Evolutionary conservation across 441 rosid species (phyloP).

Genomic region (Adansonia madagascariensis): DNA sequence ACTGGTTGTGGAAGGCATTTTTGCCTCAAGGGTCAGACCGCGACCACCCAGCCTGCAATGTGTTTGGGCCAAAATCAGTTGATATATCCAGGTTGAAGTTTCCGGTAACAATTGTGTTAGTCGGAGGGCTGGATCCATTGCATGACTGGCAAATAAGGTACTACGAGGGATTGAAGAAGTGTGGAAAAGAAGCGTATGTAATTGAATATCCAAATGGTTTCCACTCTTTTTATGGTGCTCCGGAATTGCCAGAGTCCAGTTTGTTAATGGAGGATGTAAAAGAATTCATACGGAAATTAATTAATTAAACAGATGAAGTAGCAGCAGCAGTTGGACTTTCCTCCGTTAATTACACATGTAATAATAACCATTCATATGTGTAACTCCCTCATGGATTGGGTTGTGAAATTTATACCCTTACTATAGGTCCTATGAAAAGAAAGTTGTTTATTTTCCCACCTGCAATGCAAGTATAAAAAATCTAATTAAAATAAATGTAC

Average conservation of each 20-base stretch:
- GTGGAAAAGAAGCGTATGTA: constrained; percentile 35
- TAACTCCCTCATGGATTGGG: no score
- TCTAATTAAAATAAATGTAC: no score
- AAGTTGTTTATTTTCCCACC: no score
- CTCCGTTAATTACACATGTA: no score
- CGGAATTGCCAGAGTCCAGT: constrained; percentile 29
- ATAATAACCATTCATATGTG: no score
- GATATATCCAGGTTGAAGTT: constrained; percentile 31
- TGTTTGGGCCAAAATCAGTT: constrained; percentile 30
- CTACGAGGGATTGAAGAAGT: constrained; percentile 31
- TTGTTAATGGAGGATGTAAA: constrained; percentile 13
- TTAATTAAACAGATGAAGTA: not conserved
- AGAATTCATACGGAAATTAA: constrained; percentile 26
- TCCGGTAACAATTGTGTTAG: constrained; percentile 26
- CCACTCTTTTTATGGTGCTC: constrained; percentile 24
- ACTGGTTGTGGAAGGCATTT: constrained; percentile 37
- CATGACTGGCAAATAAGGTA: constrained; percentile 38
- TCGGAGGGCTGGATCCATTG: constrained; percentile 37
- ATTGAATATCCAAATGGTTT: constrained; percentile 30
- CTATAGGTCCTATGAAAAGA: no score
- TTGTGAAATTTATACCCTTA: no score
- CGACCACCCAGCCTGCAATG: constrained; percentile 40
- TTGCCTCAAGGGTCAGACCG: constrained; percentile 36
- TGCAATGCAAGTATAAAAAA: no score
- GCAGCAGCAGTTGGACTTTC: no score